Evolutionary conservation across 805 yeast genomes (phyloP).

Genomic region (Candida silvicultrix): DNA sequence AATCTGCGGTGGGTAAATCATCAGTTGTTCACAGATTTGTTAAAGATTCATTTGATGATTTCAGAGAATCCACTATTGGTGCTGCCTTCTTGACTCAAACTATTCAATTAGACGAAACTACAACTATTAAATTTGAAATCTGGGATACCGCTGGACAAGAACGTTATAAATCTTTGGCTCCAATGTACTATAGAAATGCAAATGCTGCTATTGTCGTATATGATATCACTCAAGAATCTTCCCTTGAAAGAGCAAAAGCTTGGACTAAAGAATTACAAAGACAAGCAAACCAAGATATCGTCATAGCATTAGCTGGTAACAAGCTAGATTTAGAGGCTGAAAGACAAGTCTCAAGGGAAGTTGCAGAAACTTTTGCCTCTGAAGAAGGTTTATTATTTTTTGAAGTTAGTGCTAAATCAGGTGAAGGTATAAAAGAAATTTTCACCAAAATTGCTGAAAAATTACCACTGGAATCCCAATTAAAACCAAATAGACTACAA

Average conservation of each 20-base stretch:
- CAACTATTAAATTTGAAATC: conserved; percentile 65
- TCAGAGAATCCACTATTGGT: conserved; percentile 76
- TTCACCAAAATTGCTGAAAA: conserved; percentile 45
- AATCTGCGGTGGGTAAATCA: conserved; percentile 65
- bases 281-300: conserved; percentile 57
- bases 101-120: conserved; percentile 44
- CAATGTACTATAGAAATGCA: conserved; percentile 79
- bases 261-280: conserved; percentile 75
- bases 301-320: conserved; percentile 72
- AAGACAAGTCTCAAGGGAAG: conserved; percentile 36
- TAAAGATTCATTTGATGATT: conserved; percentile 65
- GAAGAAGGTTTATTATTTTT: conserved; percentile 44
- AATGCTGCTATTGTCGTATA: conserved; percentile 76
- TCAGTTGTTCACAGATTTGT: conserved; percentile 66
- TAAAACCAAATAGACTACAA: conserved; percentile 13
- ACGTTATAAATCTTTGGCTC: conserved; percentile 68
- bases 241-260: conserved; percentile 61
- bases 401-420: conserved; percentile 57
- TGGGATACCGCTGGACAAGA: conserved; percentile 92
- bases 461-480: conserved; percentile 27
- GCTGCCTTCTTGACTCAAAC: conserved; percentile 78
- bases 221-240: conserved; percentile 62
- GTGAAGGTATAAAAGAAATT: conserved; percentile 39
- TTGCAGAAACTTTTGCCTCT: conserved; percentile 48
- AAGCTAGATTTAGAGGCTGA: conserved; percentile 53